Evolutionary conservation across 768 basidiomycete species (phyloP).

Genomic region (Neoboletus magnificus): DNA sequence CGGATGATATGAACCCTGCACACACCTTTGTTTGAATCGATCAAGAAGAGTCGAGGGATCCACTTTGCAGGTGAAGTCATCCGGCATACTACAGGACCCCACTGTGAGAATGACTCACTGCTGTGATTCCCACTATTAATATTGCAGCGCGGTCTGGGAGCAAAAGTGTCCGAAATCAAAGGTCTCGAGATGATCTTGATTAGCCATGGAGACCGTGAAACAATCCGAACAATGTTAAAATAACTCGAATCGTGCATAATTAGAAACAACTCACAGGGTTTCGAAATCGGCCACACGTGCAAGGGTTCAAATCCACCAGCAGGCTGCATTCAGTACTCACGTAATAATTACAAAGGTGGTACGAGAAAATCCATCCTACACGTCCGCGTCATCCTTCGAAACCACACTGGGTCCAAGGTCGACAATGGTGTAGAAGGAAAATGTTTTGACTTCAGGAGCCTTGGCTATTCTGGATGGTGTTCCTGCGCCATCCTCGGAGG

Average conservation of each 20-base stretch:
- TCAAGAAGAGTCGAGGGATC: no score
- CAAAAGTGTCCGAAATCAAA: neutral
- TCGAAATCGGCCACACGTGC: neutral
- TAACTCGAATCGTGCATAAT: neutral
- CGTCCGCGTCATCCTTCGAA: slow-evolving; percentile 48
- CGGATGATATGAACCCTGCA: no score
- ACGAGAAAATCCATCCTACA: slow-evolving; percentile 4
- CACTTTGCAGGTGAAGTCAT: no score
- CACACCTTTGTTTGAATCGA: no score
- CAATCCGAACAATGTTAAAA: neutral
- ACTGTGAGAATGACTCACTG: neutral
- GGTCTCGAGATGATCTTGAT: neutral
- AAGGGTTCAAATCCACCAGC: neutral
- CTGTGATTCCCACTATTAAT: neutral
- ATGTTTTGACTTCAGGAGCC: slow-evolving; percentile 75
- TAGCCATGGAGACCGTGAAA: neutral
- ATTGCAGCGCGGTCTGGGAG: neutral
- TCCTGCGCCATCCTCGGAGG: slow-evolving; percentile 56
- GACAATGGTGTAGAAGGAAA: slow-evolving; percentile 85
- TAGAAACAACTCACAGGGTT: neutral
- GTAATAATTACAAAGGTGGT: neutral
- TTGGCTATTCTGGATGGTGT: slow-evolving; percentile 46
- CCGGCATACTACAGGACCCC: no score
- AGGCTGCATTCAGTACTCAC: neutral
- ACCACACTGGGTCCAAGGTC: slow-evolving; percentile 71